Conservation (phyloP, 306 rosid genomes). For the Mucuna pruriens region DNA sequence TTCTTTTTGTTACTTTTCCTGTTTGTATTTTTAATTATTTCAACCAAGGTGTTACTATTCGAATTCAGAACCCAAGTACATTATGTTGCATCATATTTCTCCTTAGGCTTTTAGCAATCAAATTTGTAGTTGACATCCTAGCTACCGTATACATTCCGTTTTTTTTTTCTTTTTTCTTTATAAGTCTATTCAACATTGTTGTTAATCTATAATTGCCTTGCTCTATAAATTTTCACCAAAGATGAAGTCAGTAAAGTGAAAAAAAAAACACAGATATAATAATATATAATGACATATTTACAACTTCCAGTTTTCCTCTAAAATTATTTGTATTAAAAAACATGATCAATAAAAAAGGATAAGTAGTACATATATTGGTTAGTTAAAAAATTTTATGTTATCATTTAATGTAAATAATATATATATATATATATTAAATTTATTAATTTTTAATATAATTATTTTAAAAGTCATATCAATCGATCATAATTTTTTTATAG, state of each 20-base stretch:
- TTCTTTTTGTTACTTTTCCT: background rate
- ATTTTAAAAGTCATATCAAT: no score
- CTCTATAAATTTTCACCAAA: background rate
- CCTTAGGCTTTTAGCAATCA: background rate
- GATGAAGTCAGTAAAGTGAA: background rate
- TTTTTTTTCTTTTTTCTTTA: background rate
- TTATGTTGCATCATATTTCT: background rate
- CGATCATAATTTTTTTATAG: no score
- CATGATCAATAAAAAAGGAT: background rate
- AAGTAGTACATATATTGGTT: no score
- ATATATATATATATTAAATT: no score
- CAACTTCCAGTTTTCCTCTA: background rate
- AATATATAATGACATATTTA: background rate
- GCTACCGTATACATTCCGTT: background rate
- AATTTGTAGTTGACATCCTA: constrained; percentile 6
- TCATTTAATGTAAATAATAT: no score
- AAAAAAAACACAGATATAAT: background rate
- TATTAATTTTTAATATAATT: no score
- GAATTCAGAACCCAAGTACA: background rate
- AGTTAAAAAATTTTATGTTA: no score
- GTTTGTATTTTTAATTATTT: background rate
- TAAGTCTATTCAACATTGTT: background rate
- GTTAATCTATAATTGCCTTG: background rate
- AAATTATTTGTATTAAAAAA: background rate
- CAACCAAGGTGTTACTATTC: background rate